Conservation (phyloP, 768 basidiomycete species). For the Paxillus ammoniavirescens region DNA sequence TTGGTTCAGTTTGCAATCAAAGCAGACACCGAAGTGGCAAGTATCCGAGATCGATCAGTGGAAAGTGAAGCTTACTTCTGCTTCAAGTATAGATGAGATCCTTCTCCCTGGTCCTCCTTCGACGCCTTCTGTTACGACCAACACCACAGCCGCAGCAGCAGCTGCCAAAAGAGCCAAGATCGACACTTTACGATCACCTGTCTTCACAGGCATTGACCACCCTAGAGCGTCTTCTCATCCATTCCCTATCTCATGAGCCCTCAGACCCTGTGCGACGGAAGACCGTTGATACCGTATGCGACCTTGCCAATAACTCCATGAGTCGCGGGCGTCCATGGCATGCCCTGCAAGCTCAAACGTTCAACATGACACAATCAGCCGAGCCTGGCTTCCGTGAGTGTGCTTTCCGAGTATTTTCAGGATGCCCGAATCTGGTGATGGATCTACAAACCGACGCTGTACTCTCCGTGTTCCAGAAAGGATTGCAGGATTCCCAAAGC, state of each 20-base stretch:
- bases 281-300: conserved; percentile 72
- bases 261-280: conserved; percentile 61
- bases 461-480: conserved; percentile 61
- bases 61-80: conserved; percentile 5
- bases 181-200: conserved; percentile 77
- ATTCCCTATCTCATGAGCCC: conserved; percentile 64
- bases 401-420: conserved; percentile 71
- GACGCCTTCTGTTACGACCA: conserved; percentile 73
- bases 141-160: conserved; percentile 36
- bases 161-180: conserved; percentile 33
- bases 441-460: conserved; percentile 74
- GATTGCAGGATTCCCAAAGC: conserved; percentile 63
- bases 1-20: conserved; percentile 75
- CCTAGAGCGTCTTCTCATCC: conserved; percentile 70
- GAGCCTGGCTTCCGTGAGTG: conserved; percentile 47
- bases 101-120: conserved; percentile 77
- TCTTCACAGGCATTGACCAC: conserved; percentile 62
- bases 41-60: conserved; percentile 26
- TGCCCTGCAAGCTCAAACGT: conserved; percentile 69
- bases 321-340: conserved; percentile 78
- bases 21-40: conserved; percentile 77
- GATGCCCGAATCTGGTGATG: conserved; percentile 73
- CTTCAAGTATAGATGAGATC: conserved; percentile 66
- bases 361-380: conserved; percentile 52
- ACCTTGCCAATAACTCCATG: conserved; percentile 76